Base-by-base conservation (phyloP, 2,329 filamentous ascomycete genomes). In the Kalaharituber pfeilii region DNA sequence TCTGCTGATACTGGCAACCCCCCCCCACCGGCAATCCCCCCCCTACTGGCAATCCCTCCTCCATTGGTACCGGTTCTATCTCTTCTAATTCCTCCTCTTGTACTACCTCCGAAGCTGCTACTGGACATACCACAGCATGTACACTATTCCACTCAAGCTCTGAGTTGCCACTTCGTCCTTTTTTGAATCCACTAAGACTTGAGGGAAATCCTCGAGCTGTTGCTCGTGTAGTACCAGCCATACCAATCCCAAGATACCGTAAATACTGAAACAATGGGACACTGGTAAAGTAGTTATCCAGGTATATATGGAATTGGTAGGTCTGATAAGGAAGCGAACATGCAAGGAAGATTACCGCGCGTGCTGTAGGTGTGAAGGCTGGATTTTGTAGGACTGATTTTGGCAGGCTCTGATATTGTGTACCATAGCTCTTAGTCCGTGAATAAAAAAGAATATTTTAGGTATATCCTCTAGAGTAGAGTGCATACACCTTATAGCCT, bases 221-320 rank as follows among this genome's bases (percentile, higher is more conserved):
- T 56, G 20, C 30, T 3, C 29, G 8, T 8, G 51, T 27, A 18
- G 51, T 50, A 42, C 50, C 51, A 53, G 24, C 39, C 5, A n/a
- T 50, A 50, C 50, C 45, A 25, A 56, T 53, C 7, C 51, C 28
- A 13, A 29, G 13, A 24, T 2, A 20, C 13, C 26, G n/a, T 1
- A 56, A 8, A 29, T n/a, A 25, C 8, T 39, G 5, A 13, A 56
- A 30, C 2, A 56, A 5, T 1, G 51, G 51, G 18, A 56, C 44
- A 27, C 15, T 53, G 1, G 9, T 53, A 13, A 49, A 53, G 22
- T 50, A 45, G 28, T 53, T 56, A 15, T 56, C 44, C 4, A 52
- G 27, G 30, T 42, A 53, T 2, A 56, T 20, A 13, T 39, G 36
- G 45, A 53, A 53, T 3, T 24, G 24, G 20, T 29, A 30, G 6